Percentiles rank a stretch among this genome's conserved stretches.
Evolutionary conservation across 805 yeast species (phyloP).

Genomic region (Myxozyma sirexii): DNA sequence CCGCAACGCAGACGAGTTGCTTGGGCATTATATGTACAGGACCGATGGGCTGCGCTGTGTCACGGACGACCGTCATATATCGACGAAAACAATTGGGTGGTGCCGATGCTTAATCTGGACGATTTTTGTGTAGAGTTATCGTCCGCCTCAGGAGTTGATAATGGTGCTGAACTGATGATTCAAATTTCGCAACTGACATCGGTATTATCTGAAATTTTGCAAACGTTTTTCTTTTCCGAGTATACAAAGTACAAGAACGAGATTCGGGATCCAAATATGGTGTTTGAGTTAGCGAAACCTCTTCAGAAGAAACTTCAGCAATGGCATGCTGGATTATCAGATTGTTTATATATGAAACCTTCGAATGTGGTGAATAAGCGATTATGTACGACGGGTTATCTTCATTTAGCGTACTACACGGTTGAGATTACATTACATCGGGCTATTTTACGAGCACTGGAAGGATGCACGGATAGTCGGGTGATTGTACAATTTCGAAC

Average conservation of each 20-base stretch:
- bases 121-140: conserved; percentile 36
- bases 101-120: conserved; percentile 35
- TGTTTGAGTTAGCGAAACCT: conserved; percentile 32
- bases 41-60: conserved; percentile 37
- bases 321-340: conserved; percentile 31
- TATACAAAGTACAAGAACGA: conserved; percentile 30
- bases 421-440: conserved; percentile 32
- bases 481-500: conserved; percentile 21
- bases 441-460: conserved; percentile 32
- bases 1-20: conserved; percentile 38
- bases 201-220: conserved; percentile 33
- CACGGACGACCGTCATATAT: conserved; percentile 37
- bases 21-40: conserved; percentile 39
- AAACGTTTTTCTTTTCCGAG: conserved; percentile 29
- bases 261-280: conserved; percentile 27
- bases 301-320: conserved; percentile 27
- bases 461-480: conserved; percentile 25
- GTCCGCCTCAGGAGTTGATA: conserved; percentile 25
- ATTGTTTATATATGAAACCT: conserved; percentile 28
- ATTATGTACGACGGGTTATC: conserved; percentile 33
- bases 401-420: conserved; percentile 32
- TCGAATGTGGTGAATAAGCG: conserved; percentile 20
- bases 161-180: conserved; percentile 32
- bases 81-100: conserved; percentile 38
- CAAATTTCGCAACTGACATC: conserved; percentile 29